A percentile compares a stretch with the other conserved stretches of the same genome.
Conservation (phyloP, 2,329 filamentous ascomycete genomes). For the Xylariaceae sp. region DNA sequence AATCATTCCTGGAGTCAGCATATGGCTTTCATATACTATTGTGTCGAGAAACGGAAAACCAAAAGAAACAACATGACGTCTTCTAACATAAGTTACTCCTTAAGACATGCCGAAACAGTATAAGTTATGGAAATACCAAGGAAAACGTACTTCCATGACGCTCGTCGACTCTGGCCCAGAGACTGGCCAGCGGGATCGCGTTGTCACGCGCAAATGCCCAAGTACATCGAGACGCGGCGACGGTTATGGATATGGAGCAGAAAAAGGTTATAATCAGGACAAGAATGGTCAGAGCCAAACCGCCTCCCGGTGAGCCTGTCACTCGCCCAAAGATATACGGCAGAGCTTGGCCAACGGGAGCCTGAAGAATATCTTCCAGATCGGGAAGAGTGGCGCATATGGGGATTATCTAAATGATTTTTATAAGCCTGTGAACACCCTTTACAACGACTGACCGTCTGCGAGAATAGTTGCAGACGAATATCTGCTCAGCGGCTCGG, state of each 20-base stretch:
- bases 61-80: no score
- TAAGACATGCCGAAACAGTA: no score
- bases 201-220: slow-evolving; percentile 57
- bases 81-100: no score
- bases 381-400: slow-evolving; percentile 39
- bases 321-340: slow-evolving; percentile 46
- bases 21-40: no score
- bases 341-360: slow-evolving; percentile 45
- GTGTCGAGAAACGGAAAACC: no score
- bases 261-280: slow-evolving; percentile 50
- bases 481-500: no score
- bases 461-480: no score
- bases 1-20: no score
- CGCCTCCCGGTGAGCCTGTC: slow-evolving; percentile 42
- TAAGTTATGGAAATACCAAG: no score
- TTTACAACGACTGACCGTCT: no score
- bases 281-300: slow-evolving; percentile 43
- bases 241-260: slow-evolving; percentile 58
- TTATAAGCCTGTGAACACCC: no score
- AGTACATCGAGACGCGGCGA: slow-evolving; percentile 58
- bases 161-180: slow-evolving; percentile 45
- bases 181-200: slow-evolving; percentile 42
- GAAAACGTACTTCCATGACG: slow-evolving; percentile 44
- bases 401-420: slow-evolving; percentile 41
- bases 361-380: slow-evolving; percentile 34